Evolutionary conservation across 129 eudicot species (phyloP), one percentile per base, ranked within the genome.

Genomic region (Chrysanthemum makinoi): DNA sequence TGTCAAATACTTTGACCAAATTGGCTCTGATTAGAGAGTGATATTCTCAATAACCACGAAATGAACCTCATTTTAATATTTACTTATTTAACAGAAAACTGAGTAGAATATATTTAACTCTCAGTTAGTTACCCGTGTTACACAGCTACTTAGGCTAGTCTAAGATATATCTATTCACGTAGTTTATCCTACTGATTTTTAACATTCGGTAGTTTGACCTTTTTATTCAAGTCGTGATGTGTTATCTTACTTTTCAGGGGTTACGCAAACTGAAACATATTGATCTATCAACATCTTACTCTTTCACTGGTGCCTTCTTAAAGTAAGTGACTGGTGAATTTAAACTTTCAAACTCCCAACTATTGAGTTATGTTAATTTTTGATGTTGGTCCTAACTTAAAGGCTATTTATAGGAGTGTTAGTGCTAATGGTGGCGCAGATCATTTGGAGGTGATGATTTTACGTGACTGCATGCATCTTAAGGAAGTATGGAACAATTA

Each of bases 381-480:
- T 28, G 20, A 30, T 73, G 53, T 20, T 18, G 28, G 54, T 24
- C 26, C 15, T 75, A 43, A 46, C 43, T 24, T 62, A 11, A 11
- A 57, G 55, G 28, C 66, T 83, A 65, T 15, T 16, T 59, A 12
- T 67, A 91, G 97, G 79, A 88, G 84, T 68, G 86, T 86, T 75
- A 30, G 73, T 64, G 72, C 30, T 14, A 54, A 78, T 65, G 86
- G 95, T 54, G 89, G 95, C 60, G 92, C 85, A 28, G 84, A 79
- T 75, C 69, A 72, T 16, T 74, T 91, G 82, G 97, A 91, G 83
- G 88, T 83, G 70, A 68, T 91, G 78, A 76, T 88, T 54, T 80
- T 91, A 70, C 84, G 90, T 10, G 97, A 91, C 74, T 88, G 95
- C 66, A 82, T 88, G 88, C 96, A 88, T 82, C 81, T 91, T 50